Percentiles rank a stretch among this genome's conserved stretches.
Conservation (phyloP, 495 filamentous ascomycete genomes). For the Annulohypoxylon maeteangense region DNA sequence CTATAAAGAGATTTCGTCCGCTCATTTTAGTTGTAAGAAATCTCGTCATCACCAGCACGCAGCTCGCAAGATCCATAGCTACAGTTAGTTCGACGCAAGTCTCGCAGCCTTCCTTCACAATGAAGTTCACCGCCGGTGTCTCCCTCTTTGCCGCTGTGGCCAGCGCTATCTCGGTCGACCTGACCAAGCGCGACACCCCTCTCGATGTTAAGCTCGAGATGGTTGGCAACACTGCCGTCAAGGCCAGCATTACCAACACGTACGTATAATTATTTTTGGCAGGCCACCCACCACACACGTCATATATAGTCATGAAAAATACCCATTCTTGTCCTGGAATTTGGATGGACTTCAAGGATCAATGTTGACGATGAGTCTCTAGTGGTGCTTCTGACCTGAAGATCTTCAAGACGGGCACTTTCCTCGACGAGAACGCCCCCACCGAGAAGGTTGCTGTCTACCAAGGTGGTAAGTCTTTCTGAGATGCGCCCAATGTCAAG, state of each 20-base stretch:
- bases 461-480: constrained; percentile 56
- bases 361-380: constrained; percentile 11
- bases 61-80: constrained; percentile 24
- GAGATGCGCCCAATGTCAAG: background rate
- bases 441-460: constrained; percentile 71
- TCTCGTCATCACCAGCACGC: constrained; percentile 19
- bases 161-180: constrained; percentile 57
- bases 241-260: constrained; percentile 70
- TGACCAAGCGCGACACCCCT: constrained; percentile 53
- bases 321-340: background rate
- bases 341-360: background rate
- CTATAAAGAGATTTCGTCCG: constrained; percentile 29
- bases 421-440: constrained; percentile 63
- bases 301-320: background rate
- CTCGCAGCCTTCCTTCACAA: constrained; percentile 33
- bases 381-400: constrained; percentile 63
- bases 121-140: constrained; percentile 52
- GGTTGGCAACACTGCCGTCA: constrained; percentile 65
- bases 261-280: constrained; percentile 3
- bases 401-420: constrained; percentile 70
- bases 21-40: constrained; percentile 14
- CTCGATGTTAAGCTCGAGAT: constrained; percentile 65
- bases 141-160: constrained; percentile 58
- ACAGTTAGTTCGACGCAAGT: background rate
- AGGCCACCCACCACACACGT: background rate